A percentile compares a stretch with the other conserved stretches of the same genome.
Conservation (phyloP, 176 grass and related monocot species). For the Tuctoria greenei region DNA sequence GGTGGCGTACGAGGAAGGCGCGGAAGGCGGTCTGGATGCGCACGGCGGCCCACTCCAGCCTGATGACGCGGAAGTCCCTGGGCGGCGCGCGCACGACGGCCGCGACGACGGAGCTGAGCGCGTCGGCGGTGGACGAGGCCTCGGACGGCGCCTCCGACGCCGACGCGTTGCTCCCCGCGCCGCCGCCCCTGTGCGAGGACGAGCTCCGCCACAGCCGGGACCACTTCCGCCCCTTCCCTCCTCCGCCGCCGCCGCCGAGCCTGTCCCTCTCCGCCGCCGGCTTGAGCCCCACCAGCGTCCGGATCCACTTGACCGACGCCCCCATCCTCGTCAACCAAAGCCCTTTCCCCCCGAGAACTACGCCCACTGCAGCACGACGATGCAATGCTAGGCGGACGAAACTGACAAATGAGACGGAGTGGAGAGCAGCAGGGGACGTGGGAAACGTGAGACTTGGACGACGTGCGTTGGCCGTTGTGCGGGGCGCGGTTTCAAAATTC, state of each 20-base stretch:
- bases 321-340: conserved; percentile 42
- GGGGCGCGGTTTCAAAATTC: conserved; percentile 34
- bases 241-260: not conserved
- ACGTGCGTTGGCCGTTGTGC: conserved; percentile 40
- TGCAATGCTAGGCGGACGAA: not conserved
- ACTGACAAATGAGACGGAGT: not conserved
- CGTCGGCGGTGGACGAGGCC: conserved; percentile 51
- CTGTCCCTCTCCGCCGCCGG: conserved; percentile 44
- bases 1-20: conserved; percentile 57
- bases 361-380: not conserved
- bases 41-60: conserved; percentile 68
- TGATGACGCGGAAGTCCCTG: conserved; percentile 63
- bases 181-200: conserved; percentile 38
- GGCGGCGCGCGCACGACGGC: conserved; percentile 61
- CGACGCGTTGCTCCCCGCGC: conserved; percentile 30
- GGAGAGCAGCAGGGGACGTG: not conserved
- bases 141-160: conserved; percentile 61
- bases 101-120: conserved; percentile 55
- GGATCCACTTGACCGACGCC: conserved; percentile 78
- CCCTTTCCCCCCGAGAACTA: not conserved
- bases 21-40: conserved; percentile 84
- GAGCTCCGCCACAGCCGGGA: conserved; percentile 67
- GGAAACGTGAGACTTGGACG: conserved; percentile 27
- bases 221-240: conserved; percentile 62
- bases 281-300: conserved; percentile 59